These are phyloP conservation scores for Mortierella sp. DNA, from an alignment of 371 early-diverging fungal species.

Conservation along the genomic window DNA sequence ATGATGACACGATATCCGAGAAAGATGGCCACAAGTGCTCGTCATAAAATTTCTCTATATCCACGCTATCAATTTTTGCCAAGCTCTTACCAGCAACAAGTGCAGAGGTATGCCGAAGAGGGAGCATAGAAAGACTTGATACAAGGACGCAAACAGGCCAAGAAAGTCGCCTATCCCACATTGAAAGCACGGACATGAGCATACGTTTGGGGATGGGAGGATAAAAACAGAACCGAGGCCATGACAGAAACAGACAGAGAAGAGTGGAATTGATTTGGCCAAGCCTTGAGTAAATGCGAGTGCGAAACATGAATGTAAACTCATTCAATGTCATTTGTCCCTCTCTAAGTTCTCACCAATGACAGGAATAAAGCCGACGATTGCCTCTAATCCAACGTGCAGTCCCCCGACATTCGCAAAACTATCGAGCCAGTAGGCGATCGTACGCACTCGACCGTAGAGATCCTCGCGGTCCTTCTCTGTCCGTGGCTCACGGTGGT, in stretches of 20 bases:
- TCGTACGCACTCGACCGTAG: slow-evolving; percentile 44
- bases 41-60: background rate
- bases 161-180: slow-evolving; percentile 51
- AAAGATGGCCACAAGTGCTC: background rate
- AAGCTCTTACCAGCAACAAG: slow-evolving; percentile 28
- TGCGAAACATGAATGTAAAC: no score
- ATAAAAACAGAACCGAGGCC: background rate
- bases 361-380: slow-evolving; percentile 45
- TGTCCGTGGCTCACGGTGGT: slow-evolving; percentile 36
- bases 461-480: slow-evolving; percentile 43
- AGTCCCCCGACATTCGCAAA: slow-evolving; percentile 25
- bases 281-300: no score
- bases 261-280: no score
- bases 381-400: slow-evolving; percentile 36
- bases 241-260: background rate
- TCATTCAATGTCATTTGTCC: background rate
- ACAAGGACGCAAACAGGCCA: slow-evolving; percentile 38
- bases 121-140: slow-evolving; percentile 34
- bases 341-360: slow-evolving; percentile 17
- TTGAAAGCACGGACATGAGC: no score
- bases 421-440: slow-evolving; percentile 47
- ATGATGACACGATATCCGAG: background rate
- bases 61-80: slow-evolving; percentile 3
- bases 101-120: slow-evolving; percentile 35
- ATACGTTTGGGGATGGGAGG: background rate